phyloP scores from a whole-genome alignment of 73 alveolate genomes.

The Paramecium pentaurelia region DNA sequence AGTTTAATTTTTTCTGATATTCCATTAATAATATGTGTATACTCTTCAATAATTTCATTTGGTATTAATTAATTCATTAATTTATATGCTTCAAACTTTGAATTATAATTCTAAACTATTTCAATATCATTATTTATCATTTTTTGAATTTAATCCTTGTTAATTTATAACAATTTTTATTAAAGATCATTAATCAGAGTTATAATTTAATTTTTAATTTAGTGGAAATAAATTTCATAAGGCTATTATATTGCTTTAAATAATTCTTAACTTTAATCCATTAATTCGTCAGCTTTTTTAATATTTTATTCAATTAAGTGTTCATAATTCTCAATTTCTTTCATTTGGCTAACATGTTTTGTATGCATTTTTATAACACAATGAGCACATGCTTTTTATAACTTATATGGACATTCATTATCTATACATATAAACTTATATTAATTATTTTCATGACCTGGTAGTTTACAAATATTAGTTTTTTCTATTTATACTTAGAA shows the following conservation, averaged over 20 bases:
- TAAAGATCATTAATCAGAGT: not conserved
- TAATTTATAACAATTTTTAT: not conserved
- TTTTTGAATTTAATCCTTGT: not conserved
- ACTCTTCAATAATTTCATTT: not conserved
- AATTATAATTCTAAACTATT: not conserved
- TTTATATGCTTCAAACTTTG: not conserved
- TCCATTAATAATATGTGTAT: not conserved
- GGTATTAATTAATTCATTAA: not conserved
- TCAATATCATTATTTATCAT: not conserved
- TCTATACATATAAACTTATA: not conserved
- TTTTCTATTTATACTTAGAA: not conserved
- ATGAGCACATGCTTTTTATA: constrained; percentile 47
- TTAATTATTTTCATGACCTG: constrained; percentile 44
- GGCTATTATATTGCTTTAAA: not conserved
- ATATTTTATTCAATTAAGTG: not conserved
- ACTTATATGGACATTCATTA: constrained; percentile 9
- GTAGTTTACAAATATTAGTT: not conserved
- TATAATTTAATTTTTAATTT: not conserved
- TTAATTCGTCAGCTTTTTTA: not conserved
- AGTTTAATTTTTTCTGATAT: not conserved
- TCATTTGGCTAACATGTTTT: constrained; percentile 12
- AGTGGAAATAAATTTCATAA: not conserved
- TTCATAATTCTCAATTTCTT: not conserved
- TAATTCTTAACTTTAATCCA: not conserved
- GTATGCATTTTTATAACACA: constrained; percentile 40